Base-by-base conservation (phyloP, 352 stramenopile species). In the Globisporangium nunn region DNA sequence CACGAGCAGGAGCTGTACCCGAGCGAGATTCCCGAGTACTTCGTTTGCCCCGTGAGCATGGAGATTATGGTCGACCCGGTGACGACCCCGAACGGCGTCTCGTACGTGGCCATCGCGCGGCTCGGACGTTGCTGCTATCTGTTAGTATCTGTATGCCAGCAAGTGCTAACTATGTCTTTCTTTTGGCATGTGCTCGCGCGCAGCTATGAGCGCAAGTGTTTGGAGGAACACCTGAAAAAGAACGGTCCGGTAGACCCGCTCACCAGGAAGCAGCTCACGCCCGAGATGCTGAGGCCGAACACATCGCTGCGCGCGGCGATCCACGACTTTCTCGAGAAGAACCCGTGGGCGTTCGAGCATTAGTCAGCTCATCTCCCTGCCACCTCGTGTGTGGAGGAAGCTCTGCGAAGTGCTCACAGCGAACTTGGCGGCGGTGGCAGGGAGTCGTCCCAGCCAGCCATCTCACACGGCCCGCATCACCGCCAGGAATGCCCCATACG, bases 11-110 rank as follows among this genome's bases (percentile, higher is more conserved):
- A 71, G 29, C 72, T 88, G 61, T 71, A 74, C 48, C 72, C 70
- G 35, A 64, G 75, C n/a, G 61, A 81, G 30, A 64, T 91, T 3
- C 83, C 83, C 18, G 81, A 93, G 57, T 90, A 90, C 47, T 89
- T 90, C 47, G 54, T 88, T 30, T 93, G 83, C 45, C 81, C 83
- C 11, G 82, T 93, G 50, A 89, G 77, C 61, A 90, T 93, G 81
- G 83, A 91, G 64, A 70, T 93, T 62, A 91, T 93, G 81, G 55
- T 65, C 1, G 81, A 93, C 52, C 81, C 83, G 1, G 76, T 93
- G 41, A 85, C 70, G 45, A 91, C 83, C 2, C 83, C 83, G 29
- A 93, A 90, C 45, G 83, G 81, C 54, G 66, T 93, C 43, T 90
- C 80, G 74, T 90, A 87, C 51, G 62, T 45, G 5, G 17, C 17